phyloP scores from a whole-genome alignment of 2,329 filamentous ascomycete species.

The Penicillium sp. region DNA sequence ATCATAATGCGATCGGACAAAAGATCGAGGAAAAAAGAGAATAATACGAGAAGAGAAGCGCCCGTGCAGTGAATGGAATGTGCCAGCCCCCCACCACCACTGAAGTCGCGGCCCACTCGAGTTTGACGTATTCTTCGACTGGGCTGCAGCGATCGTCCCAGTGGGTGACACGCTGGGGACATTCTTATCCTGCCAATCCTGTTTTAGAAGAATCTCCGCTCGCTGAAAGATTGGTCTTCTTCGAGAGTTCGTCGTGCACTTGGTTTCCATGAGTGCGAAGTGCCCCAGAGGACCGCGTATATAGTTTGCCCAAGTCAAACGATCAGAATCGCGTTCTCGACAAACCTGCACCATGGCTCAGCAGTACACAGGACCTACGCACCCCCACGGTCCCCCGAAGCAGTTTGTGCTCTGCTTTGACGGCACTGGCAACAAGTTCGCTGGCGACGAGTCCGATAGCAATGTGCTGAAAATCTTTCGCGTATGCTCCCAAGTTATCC shows the following conservation, averaged over 20 bases:
- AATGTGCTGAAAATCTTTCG: slow-evolving; percentile 52
- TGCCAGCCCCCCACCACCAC: slow-evolving; percentile 13
- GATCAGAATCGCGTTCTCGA: not conserved
- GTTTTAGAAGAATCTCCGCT: slow-evolving; percentile 1
- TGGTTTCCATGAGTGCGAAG: slow-evolving; percentile 6
- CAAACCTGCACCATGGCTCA: slow-evolving; percentile 17
- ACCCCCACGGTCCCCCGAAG: slow-evolving; percentile 30
- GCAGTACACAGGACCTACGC: slow-evolving; percentile 13
- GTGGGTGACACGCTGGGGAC: slow-evolving; percentile 8
- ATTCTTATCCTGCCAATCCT: slow-evolving; percentile 15
- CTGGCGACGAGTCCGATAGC: slow-evolving; percentile 47
- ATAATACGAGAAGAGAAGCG: not conserved
- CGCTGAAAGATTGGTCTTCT: not conserved
- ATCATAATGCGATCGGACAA: not conserved
- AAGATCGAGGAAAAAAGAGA: not conserved
- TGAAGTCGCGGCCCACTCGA: slow-evolving; percentile 2
- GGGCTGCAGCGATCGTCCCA: slow-evolving; percentile 21
- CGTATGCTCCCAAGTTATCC: slow-evolving; percentile 28
- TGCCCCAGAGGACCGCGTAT: not conserved
- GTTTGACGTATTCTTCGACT: slow-evolving; percentile 23
- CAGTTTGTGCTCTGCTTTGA: slow-evolving; percentile 48
- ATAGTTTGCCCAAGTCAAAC: slow-evolving; percentile 10
- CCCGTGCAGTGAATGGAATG: slow-evolving; percentile 9
- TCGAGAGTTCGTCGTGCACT: not conserved
- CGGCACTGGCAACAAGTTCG: slow-evolving; percentile 49